Evolutionary conservation across 202 grass and related monocot genomes (phyloP).

Genomic region (Carex arenaria): DNA sequence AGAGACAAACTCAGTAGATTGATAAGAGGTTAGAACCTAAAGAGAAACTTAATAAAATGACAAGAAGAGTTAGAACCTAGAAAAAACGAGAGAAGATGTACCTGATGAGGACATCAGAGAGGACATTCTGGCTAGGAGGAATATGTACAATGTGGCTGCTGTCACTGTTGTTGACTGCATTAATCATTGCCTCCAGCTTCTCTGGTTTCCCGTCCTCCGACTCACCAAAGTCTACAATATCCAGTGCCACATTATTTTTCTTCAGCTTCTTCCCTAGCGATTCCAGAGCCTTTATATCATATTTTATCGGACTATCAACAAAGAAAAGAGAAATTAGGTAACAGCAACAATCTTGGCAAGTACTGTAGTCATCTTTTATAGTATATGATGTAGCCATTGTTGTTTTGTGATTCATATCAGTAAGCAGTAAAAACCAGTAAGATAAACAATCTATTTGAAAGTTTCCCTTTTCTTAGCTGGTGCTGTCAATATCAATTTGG

Average conservation of each 20-base stretch:
- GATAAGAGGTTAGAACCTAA: neutral
- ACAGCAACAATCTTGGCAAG: neutral
- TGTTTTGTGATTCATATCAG: neutral
- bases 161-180: constrained; percentile 82
- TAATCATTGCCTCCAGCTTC: constrained; percentile 69
- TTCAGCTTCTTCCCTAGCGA: constrained; percentile 89
- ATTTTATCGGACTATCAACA: constrained; percentile 64
- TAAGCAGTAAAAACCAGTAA: neutral
- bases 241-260: constrained; percentile 95
- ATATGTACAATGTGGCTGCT: constrained; percentile 95
- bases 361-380: neutral
- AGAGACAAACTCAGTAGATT: neutral
- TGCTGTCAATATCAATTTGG: neutral
- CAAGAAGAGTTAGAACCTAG: neutral
- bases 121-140: constrained; percentile 56
- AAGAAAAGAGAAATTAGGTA: constrained; percentile 3
- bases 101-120: constrained; percentile 98
- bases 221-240: constrained; percentile 98
- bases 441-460: neutral
- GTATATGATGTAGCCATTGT: neutral
- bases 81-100: constrained; percentile 3
- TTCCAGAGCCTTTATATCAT: constrained; percentile 82
- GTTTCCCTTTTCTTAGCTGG: neutral
- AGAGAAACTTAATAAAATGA: neutral
- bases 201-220: constrained; percentile 82